Evolutionary conservation across 148 eudicot genomes (phyloP), one percentile per base, ranked within the genome.

Genomic region (Camellia lanceoleosa): DNA sequence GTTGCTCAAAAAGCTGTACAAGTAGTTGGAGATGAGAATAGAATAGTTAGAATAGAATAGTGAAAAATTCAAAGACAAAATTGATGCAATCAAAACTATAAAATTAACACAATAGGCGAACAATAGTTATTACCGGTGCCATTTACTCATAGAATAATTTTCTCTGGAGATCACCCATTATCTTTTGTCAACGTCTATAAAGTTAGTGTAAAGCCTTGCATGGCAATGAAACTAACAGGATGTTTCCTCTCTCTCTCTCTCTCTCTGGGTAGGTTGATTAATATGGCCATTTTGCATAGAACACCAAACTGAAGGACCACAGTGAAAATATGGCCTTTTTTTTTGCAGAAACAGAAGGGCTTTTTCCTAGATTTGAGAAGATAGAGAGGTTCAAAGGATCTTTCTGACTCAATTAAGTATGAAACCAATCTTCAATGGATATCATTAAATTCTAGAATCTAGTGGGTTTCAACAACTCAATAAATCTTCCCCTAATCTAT

Each of bases 221-320:
- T 88, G 86, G 80, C 66, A 78, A 86, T 89, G 95, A 94, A 90
- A 86, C 89, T 82, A 73, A 82, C 90, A 80, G 84, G 91, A 88
- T 87, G 88, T 84, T 94, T 87, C 93, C 51, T 47, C 30, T 23
- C 30, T 23, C 30, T 23, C 30, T 23, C 30, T 23, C 30, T 23
- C 30, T 23, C 30, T 23, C 30, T 83, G 23, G 66, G 74, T 82
- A 80, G 75, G 54, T 67, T 10, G 46, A 20, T 65, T 5, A 20
- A 23, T 76, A 78, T 38, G 30, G 30, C 30, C 30, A 23, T 23
- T 23, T 23, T 71, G 79, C 85, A 56, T 80, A 55, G 75, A 82
- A 77, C 85, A 82, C 54, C 76, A 75, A 64, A 23, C 62, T 10
- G 46, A 71, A 71, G 47, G 66, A 74, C 60, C 87, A 83, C 61